Evolutionary conservation across 75 land plant species (phyloP), one percentile per base, ranked within the genome.

Genomic region (Picea glauca): DNA sequence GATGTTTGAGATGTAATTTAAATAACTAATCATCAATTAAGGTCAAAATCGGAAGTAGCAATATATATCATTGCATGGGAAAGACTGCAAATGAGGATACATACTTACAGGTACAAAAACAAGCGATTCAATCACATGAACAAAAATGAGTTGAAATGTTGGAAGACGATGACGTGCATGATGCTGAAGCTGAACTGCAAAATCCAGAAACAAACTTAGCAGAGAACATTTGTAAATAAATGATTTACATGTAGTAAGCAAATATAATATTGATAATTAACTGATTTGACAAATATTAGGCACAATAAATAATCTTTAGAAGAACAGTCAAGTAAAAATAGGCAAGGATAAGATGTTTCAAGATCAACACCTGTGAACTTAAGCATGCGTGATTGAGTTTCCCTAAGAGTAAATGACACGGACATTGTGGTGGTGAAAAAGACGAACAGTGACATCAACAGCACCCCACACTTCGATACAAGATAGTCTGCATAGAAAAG

Each of bases 381-480:
- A 15, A 98, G 98, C 99, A 98, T 98, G 62, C 99, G 99, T 68
- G 98, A 89, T 72, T 95, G 99, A 8, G 99, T 98, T 84, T 98
- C 99, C 62, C 99, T 85, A 59, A 98, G 78, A 58, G 99, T 98
- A 80, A 98, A 98, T 40, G 99, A 98, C 46, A 98, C 99, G 32
- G 99, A 98, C 99, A 98, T 98, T 13, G 99, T 98, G 60, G 99
- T 98, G 40, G 99, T 98, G 87, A 98, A 98, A 82, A 98, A 98
- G 20, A 98, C 99, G 90, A 98, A 98, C 11, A 98, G 89, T 21
- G 99, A 95, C 93, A 96, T 95, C 64, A 98, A 90, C 60, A 98
- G 91, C 54, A 98, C 96, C 30, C 99, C 98, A 82, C 93, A 98
- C 68, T 98, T 98, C 33, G 91, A 90, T 58, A 98, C 98, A 65